Evolutionary conservation across 2,329 filamentous ascomycete species (phyloP), one percentile per base, ranked within the genome.

Genomic region (Colletotrichum nymphaeae): DNA sequence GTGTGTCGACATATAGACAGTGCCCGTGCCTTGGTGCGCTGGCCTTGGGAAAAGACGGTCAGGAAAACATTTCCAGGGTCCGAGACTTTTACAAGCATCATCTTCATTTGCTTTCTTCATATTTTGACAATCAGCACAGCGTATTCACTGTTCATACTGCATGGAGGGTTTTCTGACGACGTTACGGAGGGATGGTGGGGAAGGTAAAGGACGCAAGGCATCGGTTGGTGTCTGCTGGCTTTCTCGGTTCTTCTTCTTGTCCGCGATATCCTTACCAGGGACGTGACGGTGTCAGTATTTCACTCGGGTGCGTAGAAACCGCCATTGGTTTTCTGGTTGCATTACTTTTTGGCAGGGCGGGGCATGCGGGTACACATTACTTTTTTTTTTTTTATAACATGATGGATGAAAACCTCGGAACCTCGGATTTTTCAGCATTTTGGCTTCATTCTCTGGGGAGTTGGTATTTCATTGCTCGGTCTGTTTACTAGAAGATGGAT

Each of bases 151-250:
- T 57, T 22, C 58, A 64, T 69, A 65, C 30, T 55, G 66, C 70
- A 70, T 70, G 28, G 58, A 65, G 55, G 37, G 16, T 32, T 42
- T 42, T 8, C 30, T 71, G 55, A 73, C 67, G 70, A 73, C 67
- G 60, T 73, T 28, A 70, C 67, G 70, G 70, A 16, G 24, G 28
- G 32, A 46, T 55, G 59, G 69, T 73, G 55, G 28, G 69, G 69
- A 52, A 64, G 35, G 26, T 49, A 6, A 42, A 19, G 37, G 37
- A 19, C 14, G 37, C 37, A 19, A 19, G 37, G 16, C 37, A 19
- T 42, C 37, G n/a, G 12, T 64, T 5, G n/a, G 12, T 64, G 52
- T 55, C 12, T 22, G 24, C 35, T 14, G 3, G 30, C 22, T 67
- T 35, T 42, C 5, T 42, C 11, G 32, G 32, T 35, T 35, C 32